Conservation (phyloP, 2,329 filamentous ascomycete species). For the Botrytis elliptica region DNA sequence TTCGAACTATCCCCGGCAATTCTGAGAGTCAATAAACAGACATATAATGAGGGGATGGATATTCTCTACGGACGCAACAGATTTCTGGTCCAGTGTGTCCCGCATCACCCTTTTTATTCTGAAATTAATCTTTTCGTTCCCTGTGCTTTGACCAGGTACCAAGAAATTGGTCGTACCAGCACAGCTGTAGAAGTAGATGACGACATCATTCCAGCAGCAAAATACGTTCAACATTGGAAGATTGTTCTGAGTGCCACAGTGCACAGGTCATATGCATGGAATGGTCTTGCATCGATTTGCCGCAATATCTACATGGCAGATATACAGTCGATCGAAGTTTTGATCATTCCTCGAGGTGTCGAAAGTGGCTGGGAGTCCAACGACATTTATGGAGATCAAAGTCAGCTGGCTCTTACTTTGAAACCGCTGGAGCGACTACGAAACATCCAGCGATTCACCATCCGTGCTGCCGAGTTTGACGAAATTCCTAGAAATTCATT, state of each 20-base stretch:
- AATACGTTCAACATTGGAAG: not conserved
- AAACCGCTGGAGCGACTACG: not conserved
- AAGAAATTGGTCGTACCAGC: accelerated
- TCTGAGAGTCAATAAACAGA: not conserved
- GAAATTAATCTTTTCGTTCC: too few relatives aligned
- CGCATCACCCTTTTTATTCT: accelerated
- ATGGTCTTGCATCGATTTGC: not conserved
- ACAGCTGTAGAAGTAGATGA: not conserved
- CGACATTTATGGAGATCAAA: not conserved
- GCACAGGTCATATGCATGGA: accelerated
- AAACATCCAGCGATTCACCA: not conserved
- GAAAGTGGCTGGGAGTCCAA: not conserved
- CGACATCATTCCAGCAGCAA: not conserved
- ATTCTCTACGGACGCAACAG: not conserved
- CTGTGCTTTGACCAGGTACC: not conserved
- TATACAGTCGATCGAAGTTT: not conserved
- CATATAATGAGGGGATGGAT: not conserved
- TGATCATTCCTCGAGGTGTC: not conserved
- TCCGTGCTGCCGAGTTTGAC: not conserved
- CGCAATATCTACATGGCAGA: not conserved
- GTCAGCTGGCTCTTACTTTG: not conserved
- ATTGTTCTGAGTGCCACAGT: not conserved
- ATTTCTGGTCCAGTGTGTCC: not conserved
- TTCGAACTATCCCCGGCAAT: not conserved
- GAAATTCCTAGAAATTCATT: not conserved